Evolutionary conservation across 805 yeast genomes (phyloP).

Genomic region (Barnettozyma vustinii): DNA sequence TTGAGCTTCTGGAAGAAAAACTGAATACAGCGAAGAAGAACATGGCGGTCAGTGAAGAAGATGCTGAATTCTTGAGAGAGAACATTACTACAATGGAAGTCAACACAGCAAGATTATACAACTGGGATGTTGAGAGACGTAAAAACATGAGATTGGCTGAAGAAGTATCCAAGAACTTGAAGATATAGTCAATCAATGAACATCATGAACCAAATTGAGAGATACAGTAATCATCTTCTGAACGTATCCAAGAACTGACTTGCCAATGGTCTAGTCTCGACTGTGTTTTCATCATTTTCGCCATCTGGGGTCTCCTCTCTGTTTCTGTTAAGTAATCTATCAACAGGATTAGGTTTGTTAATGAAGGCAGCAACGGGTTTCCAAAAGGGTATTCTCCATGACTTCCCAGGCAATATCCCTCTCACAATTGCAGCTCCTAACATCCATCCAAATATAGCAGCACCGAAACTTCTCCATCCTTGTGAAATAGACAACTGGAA

Average conservation of each 20-base stretch:
- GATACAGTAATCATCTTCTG: constrained; percentile 25
- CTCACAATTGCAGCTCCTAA: constrained; percentile 30
- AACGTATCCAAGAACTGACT: constrained; percentile 44
- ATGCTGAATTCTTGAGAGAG: constrained; percentile 75
- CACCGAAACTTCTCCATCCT: constrained; percentile 24
- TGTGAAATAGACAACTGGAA: constrained; percentile 30
- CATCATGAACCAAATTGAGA: not conserved
- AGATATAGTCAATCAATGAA: constrained; percentile 4
- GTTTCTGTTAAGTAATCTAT: constrained; percentile 6
- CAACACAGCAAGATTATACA: constrained; percentile 86
- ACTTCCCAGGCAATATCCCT: constrained; percentile 33
- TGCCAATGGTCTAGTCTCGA: constrained; percentile 38
- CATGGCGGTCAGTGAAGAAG: constrained; percentile 65
- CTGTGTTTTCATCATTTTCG: constrained; percentile 20
- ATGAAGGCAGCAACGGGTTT: constrained; percentile 5
- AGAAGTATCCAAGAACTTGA: constrained; percentile 34
- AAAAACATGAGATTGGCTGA: constrained; percentile 39
- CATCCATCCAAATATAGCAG: constrained; percentile 31
- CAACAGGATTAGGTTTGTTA: constrained; percentile 3
- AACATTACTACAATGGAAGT: constrained; percentile 98
- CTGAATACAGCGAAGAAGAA: constrained; percentile 57
- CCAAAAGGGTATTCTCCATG: constrained; percentile 34
- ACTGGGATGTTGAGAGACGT: constrained; percentile 83
- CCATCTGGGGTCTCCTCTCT: constrained; percentile 13
- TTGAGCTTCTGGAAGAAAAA: constrained; percentile 57